These are phyloP conservation scores for Spathaspora sp. DNA, from an alignment of 1,139 yeast genomes.

Conservation along the genomic window DNA sequence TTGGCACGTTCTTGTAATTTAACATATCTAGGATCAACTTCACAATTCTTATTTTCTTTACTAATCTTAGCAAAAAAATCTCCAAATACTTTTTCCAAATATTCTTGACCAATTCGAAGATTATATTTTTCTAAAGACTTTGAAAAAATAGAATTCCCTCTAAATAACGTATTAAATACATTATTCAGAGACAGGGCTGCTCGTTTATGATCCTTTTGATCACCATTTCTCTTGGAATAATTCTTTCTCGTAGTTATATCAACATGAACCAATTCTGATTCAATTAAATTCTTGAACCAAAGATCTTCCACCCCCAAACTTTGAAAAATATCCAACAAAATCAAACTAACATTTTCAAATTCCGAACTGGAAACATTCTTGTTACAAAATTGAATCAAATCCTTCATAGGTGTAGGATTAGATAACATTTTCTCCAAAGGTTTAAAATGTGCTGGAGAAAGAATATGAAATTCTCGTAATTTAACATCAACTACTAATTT, in stretches of 20 bases:
- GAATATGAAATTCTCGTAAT: slow-evolving; percentile 56
- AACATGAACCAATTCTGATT: slow-evolving; percentile 55
- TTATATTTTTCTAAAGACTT: slow-evolving; percentile 79
- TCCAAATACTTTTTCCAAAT: slow-evolving; percentile 72
- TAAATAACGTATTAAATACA: slow-evolving; percentile 70
- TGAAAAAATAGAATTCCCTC: slow-evolving; percentile 83
- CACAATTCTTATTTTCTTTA: slow-evolving; percentile 56
- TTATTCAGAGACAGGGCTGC: slow-evolving; percentile 31
- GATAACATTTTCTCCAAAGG: slow-evolving; percentile 59
- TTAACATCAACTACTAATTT: slow-evolving; percentile 56
- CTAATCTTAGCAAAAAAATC: slow-evolving; percentile 60
- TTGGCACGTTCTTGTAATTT: slow-evolving; percentile 40
- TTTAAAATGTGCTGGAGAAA: slow-evolving; percentile 58
- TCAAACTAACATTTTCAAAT: slow-evolving; percentile 53
- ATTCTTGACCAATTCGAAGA: slow-evolving; percentile 75
- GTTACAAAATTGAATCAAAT: slow-evolving; percentile 48
- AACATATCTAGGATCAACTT: slow-evolving; percentile 68
- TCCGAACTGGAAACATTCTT: slow-evolving; percentile 44
- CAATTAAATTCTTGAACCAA: slow-evolving; percentile 71
- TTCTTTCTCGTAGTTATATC: slow-evolving; percentile 47
- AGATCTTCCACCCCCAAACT: slow-evolving; percentile 59
- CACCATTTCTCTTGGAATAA: slow-evolving; percentile 24
- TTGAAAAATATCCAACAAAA: slow-evolving; percentile 65
- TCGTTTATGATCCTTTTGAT: slow-evolving; percentile 7
- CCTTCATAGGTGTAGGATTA: slow-evolving; percentile 48